phyloP scores from a whole-genome alignment of 352 stramenopile genomes.

The Phytophthora hibernalis region DNA sequence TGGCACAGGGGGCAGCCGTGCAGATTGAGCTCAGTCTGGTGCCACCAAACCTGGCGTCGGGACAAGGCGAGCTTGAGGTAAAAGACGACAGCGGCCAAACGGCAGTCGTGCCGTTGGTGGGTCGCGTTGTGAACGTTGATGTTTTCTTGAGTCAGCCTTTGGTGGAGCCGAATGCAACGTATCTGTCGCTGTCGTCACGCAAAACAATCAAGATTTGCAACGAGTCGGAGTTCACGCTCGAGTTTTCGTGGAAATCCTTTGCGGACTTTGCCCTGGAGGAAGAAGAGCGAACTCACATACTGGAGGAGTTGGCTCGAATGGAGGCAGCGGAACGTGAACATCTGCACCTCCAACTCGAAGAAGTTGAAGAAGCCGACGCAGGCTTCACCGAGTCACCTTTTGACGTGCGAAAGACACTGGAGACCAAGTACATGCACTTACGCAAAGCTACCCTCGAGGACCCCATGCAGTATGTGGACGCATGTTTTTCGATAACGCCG shows the following conservation, averaged over 20 bases:
- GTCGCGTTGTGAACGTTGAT: constrained; percentile 87
- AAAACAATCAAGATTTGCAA: constrained; percentile 94
- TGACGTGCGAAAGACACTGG: constrained; percentile 66
- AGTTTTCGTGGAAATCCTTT: constrained; percentile 95
- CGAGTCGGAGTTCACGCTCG: constrained; percentile 90
- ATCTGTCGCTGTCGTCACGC: constrained; percentile 92
- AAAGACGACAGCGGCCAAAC: constrained; percentile 83
- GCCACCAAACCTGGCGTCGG: constrained; percentile 44
- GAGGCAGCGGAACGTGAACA: constrained; percentile 76
- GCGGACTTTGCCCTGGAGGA: constrained; percentile 74
- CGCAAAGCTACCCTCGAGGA: constrained; percentile 91
- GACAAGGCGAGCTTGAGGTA: constrained; percentile 83
- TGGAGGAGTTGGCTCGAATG: constrained; percentile 86
- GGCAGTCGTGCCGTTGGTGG: constrained; percentile 73
- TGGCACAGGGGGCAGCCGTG: constrained; percentile 69
- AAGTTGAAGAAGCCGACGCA: constrained; percentile 25
- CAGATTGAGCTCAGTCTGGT: constrained; percentile 83
- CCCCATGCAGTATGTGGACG: constrained; percentile 94
- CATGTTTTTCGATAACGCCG: constrained; percentile 92
- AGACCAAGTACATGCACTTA: constrained; percentile 93
- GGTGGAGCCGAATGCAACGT: constrained; percentile 88
- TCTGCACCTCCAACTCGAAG: constrained; percentile 59
- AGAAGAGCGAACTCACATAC: constrained; percentile 77
- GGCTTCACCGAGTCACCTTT: constrained; percentile 58
- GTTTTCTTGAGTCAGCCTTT: constrained; percentile 91